Evolutionary conservation across 345 rosid species (phyloP).

Genomic region (Brassica carinata): DNA sequence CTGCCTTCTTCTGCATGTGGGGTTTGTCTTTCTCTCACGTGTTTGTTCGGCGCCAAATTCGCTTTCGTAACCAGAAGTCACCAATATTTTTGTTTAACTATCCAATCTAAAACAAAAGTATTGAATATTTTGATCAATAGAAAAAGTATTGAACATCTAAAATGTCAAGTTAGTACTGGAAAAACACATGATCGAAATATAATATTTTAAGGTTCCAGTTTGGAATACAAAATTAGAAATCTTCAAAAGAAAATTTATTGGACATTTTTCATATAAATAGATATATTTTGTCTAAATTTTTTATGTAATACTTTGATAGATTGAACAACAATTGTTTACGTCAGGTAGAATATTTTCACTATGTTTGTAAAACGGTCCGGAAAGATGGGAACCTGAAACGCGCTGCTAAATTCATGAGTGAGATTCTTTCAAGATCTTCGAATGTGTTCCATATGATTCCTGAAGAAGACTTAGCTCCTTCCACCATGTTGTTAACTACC

Average conservation of each 20-base stretch:
- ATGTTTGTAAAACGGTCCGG: conserved; percentile 56
- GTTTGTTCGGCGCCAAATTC: conserved; percentile 36
- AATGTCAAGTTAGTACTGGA: not conserved
- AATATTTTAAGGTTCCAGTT: not conserved
- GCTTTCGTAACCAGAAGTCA: conserved; percentile 7
- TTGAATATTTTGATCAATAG: not conserved
- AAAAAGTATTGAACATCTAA: not conserved
- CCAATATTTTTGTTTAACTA: not conserved
- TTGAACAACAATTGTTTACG: too few species aligned
- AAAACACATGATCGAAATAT: not conserved
- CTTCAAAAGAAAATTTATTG: too few species aligned
- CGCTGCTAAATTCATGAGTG: conserved; percentile 28
- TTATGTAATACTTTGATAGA: too few species aligned
- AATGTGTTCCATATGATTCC: conserved; percentile 61
- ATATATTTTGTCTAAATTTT: too few species aligned
- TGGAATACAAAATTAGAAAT: not conserved
- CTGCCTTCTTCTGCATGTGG: conserved; percentile 32
- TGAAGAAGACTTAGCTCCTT: conserved; percentile 43
- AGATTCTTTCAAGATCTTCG: conserved; percentile 48
- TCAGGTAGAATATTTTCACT: conserved; percentile 25
- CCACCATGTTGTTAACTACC: conserved; percentile 22
- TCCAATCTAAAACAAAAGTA: not conserved
- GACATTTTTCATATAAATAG: too few species aligned
- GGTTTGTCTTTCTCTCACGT: conserved; percentile 41
- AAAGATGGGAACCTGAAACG: conserved; percentile 44